Conservation (phyloP, 2,329 filamentous ascomycete species). For the Teratosphaeria gauchensis region DNA sequence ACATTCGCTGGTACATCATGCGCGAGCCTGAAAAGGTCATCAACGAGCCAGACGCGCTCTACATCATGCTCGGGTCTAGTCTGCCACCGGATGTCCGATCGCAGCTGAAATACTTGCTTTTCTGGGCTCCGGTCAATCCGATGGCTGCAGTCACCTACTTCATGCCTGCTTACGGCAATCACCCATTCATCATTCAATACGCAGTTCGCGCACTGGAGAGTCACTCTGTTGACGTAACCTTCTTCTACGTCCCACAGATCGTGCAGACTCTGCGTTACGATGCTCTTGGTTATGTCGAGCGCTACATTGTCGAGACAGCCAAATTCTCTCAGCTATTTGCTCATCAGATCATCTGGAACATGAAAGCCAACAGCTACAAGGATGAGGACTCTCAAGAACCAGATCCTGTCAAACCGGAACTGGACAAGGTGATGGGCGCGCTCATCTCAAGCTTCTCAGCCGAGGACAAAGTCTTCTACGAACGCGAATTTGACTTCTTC, state of each 20-base stretch:
- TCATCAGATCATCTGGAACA: slow-evolving; percentile 99
- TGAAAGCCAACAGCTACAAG: slow-evolving; percentile 98
- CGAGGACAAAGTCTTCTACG: slow-evolving; percentile 76
- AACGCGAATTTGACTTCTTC: slow-evolving; percentile 96
- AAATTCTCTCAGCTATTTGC: slow-evolving; percentile 97
- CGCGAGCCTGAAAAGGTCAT: slow-evolving; percentile 78
- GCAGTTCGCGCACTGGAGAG: slow-evolving; percentile 91
- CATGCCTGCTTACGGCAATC: slow-evolving; percentile 77
- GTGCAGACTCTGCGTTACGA: slow-evolving; percentile 94
- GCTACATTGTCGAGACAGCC: slow-evolving; percentile 93
- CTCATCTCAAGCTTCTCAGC: slow-evolving; percentile 73
- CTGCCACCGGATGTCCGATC: slow-evolving; percentile 70
- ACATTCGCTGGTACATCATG: slow-evolving; percentile 70
- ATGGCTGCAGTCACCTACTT: slow-evolving; percentile 91
- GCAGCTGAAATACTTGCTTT: slow-evolving; percentile 87
- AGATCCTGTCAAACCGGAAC: slow-evolving; percentile 82
- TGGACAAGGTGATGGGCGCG: slow-evolving; percentile 80
- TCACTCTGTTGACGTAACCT: slow-evolving; percentile 91
- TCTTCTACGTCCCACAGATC: slow-evolving; percentile 98
- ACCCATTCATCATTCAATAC: slow-evolving; percentile 91
- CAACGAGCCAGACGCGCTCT: slow-evolving; percentile 69
- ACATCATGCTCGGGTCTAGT: slow-evolving; percentile 66
- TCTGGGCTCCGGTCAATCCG: slow-evolving; percentile 87
- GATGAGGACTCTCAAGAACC: slow-evolving; percentile 89
- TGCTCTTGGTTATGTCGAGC: slow-evolving; percentile 82